These are phyloP conservation scores for Cystoisospora suis DNA, from an alignment of 169 alveolate genomes.

Conservation along the genomic window DNA sequence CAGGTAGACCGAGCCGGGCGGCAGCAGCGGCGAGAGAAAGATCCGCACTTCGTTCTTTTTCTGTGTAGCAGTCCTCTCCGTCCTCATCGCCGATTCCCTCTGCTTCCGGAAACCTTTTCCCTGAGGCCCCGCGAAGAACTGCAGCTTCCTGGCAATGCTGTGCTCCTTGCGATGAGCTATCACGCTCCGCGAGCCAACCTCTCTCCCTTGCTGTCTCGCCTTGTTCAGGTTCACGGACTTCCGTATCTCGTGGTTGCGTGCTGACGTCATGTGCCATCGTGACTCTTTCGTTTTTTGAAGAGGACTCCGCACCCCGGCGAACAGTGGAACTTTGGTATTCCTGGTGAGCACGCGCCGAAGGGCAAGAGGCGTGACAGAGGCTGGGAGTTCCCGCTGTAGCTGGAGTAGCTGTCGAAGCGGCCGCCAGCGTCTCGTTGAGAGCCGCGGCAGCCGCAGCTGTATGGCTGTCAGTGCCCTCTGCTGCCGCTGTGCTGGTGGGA, in stretches of 20 bases:
- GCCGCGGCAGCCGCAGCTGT: conserved; percentile 35
- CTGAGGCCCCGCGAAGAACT: neutral
- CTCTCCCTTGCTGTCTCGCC: neutral
- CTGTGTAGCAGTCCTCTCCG: neutral
- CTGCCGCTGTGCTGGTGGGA: neutral
- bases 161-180: neutral
- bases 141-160: neutral
- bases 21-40: neutral
- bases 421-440: neutral
- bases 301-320: no score
- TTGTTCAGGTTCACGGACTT: neutral
- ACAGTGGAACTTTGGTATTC: no score
- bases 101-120: neutral
- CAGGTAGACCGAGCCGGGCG: neutral
- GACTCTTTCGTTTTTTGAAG: no score
- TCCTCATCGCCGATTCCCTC: neutral
- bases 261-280: no score
- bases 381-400: neutral
- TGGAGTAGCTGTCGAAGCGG: neutral
- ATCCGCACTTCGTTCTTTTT: neutral
- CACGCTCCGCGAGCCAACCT: neutral
- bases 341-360: no score
- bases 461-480: conserved; percentile 4
- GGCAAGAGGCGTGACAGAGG: no score
- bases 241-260: no score